Evolutionary conservation across 2,329 filamentous ascomycete species (phyloP), one percentile per base, ranked within the genome.

Genomic region (Calonectria montana): DNA sequence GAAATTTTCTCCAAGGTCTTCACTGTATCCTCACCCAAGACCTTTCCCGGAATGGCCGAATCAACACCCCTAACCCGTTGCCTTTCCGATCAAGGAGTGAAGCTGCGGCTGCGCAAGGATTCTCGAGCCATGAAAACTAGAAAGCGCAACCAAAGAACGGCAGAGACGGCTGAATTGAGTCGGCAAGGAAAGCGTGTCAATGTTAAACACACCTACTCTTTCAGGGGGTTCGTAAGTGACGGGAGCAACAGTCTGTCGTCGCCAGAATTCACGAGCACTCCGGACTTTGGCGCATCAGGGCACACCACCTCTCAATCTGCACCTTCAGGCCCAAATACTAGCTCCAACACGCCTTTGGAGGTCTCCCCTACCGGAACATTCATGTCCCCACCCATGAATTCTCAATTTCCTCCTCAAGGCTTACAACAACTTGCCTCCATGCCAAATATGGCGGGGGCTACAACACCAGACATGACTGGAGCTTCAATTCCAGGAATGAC

Each of bases 1-100:
- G 77, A 78, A 63, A 71, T 85, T 31, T 82, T 90, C 68, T 86
- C 89, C 21, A 88, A 93, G 1, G 86, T 89, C 4, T 97, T 98
- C 81, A 89, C 88, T 72, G 94, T 89, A 77, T 87, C 86, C 75
- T 83, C 88, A 2, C 84, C 90, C 31, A 96, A 95, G 82, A 91
- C 91, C 67, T 97, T 94, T 80, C 92, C 92, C 13, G 94, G 95
- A 39, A 92, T 97, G 90, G 88, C 90, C 55, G 94, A 96, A 82
- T 97, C 94, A 2, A 97, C 94, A 0, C 91, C 92, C 76, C 84
- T 97, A 50, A 97, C 95, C 1, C 89, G 94, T 64, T 92, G 93
- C 0, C 96, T 98, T 82, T 94, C 93, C 74, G 95, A 97, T 78
- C 95, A 97, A 81, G 95, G 95, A 10, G 94, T 97, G 16, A 92